Conservation (phyloP, 208 protist species). For the Sergeia podlipaevii region DNA sequence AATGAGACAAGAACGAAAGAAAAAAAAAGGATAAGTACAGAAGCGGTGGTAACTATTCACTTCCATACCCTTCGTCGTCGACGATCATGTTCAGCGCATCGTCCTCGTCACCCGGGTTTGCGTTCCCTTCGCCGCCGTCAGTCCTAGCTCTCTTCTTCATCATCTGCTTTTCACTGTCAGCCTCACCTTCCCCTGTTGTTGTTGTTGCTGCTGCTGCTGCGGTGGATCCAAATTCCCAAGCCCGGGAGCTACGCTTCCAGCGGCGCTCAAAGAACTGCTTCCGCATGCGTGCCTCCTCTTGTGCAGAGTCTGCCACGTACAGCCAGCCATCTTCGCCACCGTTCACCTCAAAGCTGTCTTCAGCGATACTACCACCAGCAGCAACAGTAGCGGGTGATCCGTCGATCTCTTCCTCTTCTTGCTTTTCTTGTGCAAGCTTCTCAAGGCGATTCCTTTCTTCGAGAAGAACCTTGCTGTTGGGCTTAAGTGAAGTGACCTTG, state of each 20-base stretch:
- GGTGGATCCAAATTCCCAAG: constrained; percentile 42
- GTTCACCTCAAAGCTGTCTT: constrained; percentile 9
- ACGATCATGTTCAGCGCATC: too few species aligned
- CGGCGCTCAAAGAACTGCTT: constrained; percentile 30
- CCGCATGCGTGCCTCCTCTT: constrained; percentile 22
- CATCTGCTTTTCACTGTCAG: neutral
- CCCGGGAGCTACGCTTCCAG: constrained; percentile 32
- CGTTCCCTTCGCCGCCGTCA: too few species aligned
- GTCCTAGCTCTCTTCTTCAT: too few species aligned
- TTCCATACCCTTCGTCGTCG: too few species aligned
- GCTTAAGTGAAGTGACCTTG: constrained; percentile 18
- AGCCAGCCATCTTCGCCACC: constrained; percentile 64
- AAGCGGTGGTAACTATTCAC: too few species aligned
- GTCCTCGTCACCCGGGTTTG: too few species aligned
- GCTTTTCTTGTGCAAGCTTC: constrained; percentile 1
- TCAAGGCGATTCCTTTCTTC: constrained; percentile 34
- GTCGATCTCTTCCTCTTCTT: neutral
- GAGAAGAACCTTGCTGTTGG: constrained; percentile 25
- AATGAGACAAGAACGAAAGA: too few species aligned
- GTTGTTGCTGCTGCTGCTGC: neutral
- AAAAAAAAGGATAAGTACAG: too few species aligned
- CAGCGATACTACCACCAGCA: neutral
- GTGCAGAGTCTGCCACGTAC: constrained; percentile 39
- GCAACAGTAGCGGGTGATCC: neutral
- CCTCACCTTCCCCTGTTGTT: neutral